These are phyloP conservation scores for Trichoderma afroharzianum DNA, from an alignment of 2,329 filamentous ascomycete species.

Conservation along the genomic window DNA sequence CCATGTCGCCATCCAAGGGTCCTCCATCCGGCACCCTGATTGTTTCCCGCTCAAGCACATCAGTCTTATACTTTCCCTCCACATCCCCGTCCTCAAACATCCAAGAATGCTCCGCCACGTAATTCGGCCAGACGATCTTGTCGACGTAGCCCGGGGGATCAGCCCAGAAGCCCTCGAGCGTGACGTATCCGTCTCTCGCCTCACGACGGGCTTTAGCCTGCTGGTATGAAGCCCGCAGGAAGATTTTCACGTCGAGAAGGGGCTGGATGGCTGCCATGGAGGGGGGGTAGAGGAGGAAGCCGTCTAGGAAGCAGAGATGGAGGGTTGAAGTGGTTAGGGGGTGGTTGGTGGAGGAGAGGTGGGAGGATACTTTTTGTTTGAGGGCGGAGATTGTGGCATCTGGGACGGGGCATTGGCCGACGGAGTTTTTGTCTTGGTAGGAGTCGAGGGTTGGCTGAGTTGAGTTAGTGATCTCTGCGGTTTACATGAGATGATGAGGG, in stretches of 20 bases:
- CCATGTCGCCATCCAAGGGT: constrained; percentile 55
- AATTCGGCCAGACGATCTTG: constrained; percentile 93
- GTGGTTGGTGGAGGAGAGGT: constrained; percentile 41
- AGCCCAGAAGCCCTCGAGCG: constrained; percentile 86
- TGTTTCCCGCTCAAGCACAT: constrained; percentile 41
- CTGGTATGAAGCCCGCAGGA: constrained; percentile 66
- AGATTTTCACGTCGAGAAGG: constrained; percentile 71
- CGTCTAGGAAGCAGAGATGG: constrained; percentile 73
- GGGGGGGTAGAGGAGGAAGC: constrained; percentile 76
- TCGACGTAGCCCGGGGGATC: constrained; percentile 95
- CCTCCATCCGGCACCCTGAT: constrained; percentile 48
- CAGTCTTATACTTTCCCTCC: constrained; percentile 50
- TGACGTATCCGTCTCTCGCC: constrained; percentile 72
- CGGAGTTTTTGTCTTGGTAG: constrained; percentile 58
- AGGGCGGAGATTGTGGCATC: constrained; percentile 44
- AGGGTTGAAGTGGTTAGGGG: constrained; percentile 32
- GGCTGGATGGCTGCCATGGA: constrained; percentile 52
- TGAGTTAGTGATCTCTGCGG: background rate
- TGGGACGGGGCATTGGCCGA: constrained; percentile 53
- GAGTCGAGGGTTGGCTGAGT: constrained; percentile 30
- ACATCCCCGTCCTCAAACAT: constrained; percentile 71
- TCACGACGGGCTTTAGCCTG: constrained; percentile 63
- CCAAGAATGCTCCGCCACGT: constrained; percentile 75
- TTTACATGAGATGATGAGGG: background rate
- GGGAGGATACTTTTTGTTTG: constrained; percentile 45